These are phyloP conservation scores for Brassica carinata DNA, from an alignment of 345 rosid genomes.

Conservation along the genomic window DNA sequence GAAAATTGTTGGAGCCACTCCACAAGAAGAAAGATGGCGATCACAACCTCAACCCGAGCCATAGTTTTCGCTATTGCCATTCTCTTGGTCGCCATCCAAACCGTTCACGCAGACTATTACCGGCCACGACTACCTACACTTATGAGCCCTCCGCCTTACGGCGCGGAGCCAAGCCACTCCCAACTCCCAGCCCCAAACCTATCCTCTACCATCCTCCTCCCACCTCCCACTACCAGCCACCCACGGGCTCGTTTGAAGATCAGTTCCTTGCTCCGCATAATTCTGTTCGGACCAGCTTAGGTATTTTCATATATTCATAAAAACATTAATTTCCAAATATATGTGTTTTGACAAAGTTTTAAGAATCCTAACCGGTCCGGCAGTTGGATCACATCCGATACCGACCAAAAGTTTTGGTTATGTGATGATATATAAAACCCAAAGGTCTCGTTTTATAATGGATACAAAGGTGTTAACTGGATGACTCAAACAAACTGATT, in stretches of 20 bases:
- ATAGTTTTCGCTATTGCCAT: constrained; percentile 12
- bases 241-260: constrained; percentile 30
- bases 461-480: not conserved
- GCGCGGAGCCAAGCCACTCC: not conserved
- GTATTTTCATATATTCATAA: constrained; percentile 26
- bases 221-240: constrained; percentile 31
- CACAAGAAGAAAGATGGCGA: constrained; percentile 26
- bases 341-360: not conserved
- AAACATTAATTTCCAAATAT: not conserved
- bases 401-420: not conserved
- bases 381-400: not conserved
- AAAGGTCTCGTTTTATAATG: not conserved
- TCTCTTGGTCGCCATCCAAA: constrained; percentile 32
- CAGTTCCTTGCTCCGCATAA: constrained; percentile 76
- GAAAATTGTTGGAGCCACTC: constrained; percentile 8
- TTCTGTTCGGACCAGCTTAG: constrained; percentile 44
- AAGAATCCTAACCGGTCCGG: not conserved
- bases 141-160: constrained; percentile 23
- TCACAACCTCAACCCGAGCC: constrained; percentile 20
- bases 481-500: not conserved
- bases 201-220: constrained; percentile 33
- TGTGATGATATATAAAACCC: not conserved
- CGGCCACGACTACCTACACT: constrained; percentile 7
- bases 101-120: constrained; percentile 38
- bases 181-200: constrained; percentile 35